Conservation (phyloP, 2,329 filamentous ascomycete genomes). For the Myriosclerotinia curreyana region DNA sequence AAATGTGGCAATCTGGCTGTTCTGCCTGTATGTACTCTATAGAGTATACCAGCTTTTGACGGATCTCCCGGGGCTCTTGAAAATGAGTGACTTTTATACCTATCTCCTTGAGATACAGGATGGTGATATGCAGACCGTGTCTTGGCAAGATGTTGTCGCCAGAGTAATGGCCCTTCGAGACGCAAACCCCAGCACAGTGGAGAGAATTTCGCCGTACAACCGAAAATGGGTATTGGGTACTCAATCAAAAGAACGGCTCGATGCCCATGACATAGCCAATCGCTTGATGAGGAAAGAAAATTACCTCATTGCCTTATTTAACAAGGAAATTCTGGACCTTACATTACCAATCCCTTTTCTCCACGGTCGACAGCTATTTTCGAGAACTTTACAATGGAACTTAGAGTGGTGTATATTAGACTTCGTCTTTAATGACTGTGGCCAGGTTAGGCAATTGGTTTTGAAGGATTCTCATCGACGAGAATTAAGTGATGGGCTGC, state of each 20-base stretch:
- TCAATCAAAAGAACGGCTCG: conserved; percentile 89
- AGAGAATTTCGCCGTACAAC: conserved; percentile 55
- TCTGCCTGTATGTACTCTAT: conserved; percentile 62
- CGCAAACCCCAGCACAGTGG: conserved; percentile 64
- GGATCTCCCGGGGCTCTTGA: conserved; percentile 57
- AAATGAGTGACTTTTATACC: conserved; percentile 67
- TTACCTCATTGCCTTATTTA: conserved; percentile 93
- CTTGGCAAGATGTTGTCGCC: conserved; percentile 69
- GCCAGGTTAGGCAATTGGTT: conserved; percentile 83
- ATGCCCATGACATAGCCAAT: conserved; percentile 96
- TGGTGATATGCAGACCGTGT: conserved; percentile 68
- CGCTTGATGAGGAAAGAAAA: conserved; percentile 95
- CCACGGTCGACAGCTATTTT: conserved; percentile 76
- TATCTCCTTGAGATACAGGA: conserved; percentile 67
- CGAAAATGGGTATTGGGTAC: conserved; percentile 60
- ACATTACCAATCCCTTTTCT: conserved; percentile 83
- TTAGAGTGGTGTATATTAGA: conserved; percentile 87
- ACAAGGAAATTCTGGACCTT: conserved; percentile 90
- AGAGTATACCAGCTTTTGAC: conserved; percentile 56
- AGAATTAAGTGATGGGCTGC: conserved; percentile 73
- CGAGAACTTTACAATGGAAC: conserved; percentile 87
- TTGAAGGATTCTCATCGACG: conserved; percentile 78
- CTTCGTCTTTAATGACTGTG: conserved; percentile 86
- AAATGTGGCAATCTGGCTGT: conserved; percentile 53
- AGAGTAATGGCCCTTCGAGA: conserved; percentile 69